A percentile compares a stretch with the other conserved stretches of the same genome.
These are phyloP conservation scores for Dryas octopetala DNA, from an alignment of 306 rosid species.

Conservation along the genomic window DNA sequence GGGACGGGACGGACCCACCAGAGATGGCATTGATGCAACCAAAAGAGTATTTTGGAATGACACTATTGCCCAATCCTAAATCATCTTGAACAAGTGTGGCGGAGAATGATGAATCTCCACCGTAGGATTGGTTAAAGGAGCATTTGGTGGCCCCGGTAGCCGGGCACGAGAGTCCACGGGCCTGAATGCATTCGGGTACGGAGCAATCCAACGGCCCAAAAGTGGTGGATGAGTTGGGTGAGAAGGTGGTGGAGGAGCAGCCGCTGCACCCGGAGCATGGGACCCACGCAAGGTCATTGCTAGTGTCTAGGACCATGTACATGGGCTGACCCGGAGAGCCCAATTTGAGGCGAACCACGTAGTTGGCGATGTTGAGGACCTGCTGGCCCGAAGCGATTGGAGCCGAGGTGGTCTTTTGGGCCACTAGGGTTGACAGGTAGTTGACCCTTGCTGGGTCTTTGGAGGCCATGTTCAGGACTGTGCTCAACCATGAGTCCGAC, in stretches of 20 bases:
- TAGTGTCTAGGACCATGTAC: slow-evolving; percentile 85
- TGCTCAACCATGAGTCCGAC: slow-evolving; percentile 52
- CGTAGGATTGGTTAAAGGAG: slow-evolving; percentile 75
- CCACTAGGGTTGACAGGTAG: slow-evolving; percentile 53
- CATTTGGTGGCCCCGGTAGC: slow-evolving; percentile 41
- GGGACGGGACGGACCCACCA: slow-evolving; percentile 67
- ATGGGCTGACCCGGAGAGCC: slow-evolving; percentile 79
- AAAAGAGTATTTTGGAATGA: slow-evolving; percentile 52
- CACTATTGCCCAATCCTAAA: slow-evolving; percentile 34
- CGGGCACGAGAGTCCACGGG: slow-evolving; percentile 66
- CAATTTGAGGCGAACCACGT: slow-evolving; percentile 61
- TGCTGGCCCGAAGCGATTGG: slow-evolving; percentile 84
- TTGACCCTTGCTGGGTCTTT: slow-evolving; percentile 62
- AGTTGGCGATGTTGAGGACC: slow-evolving; percentile 65
- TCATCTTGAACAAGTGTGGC: slow-evolving; percentile 69
- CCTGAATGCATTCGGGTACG: slow-evolving; percentile 49
- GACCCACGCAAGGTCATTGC: slow-evolving; percentile 76
- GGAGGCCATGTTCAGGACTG: slow-evolving; percentile 69
- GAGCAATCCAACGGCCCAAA: slow-evolving; percentile 60
- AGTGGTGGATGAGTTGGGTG: slow-evolving; percentile 52
- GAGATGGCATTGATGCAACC: slow-evolving; percentile 60
- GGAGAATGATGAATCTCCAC: slow-evolving; percentile 70
- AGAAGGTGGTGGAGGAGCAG: slow-evolving; percentile 56
- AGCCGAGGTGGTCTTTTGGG: slow-evolving; percentile 50
- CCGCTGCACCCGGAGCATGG: slow-evolving; percentile 75